Percentiles rank a stretch among this genome's conserved stretches.
These are phyloP conservation scores for Crithidia acanthocephali DNA, from an alignment of 208 protist species.

Conservation along the genomic window DNA sequence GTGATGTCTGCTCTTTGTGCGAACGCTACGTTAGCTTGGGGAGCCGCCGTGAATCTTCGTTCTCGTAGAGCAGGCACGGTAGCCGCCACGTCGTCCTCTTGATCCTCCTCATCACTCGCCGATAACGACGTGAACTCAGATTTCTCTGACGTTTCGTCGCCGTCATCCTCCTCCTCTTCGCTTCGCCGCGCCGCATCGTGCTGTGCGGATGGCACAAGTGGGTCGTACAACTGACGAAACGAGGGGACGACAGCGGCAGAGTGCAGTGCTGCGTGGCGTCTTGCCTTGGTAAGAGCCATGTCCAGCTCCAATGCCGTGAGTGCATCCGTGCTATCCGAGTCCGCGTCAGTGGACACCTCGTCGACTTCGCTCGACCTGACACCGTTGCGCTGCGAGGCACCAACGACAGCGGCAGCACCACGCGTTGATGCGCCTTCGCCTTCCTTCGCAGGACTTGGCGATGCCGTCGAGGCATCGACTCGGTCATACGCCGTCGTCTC, in stretches of 20 bases:
- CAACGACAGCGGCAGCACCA: not conserved
- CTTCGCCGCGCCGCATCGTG: not conserved
- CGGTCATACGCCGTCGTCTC: not conserved
- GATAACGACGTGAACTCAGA: too few relatives aligned
- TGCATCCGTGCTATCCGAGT: slow-evolving; percentile 38
- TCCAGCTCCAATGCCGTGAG: slow-evolving; percentile 52
- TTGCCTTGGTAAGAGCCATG: slow-evolving; percentile 36
- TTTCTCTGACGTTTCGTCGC: not conserved
- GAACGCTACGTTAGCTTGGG: too few relatives aligned
- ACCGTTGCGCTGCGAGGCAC: not conserved
- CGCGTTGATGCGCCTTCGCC: not conserved
- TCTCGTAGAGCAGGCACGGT: too few relatives aligned
- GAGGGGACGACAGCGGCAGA: slow-evolving; percentile 13
- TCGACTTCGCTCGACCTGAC: not conserved
- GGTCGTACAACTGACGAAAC: slow-evolving; percentile 60
- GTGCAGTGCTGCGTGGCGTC: slow-evolving; percentile 40
- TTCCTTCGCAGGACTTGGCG: not conserved
- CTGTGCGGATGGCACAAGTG: not conserved
- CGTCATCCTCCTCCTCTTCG: not conserved
- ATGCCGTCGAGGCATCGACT: not conserved
- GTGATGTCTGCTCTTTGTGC: not conserved
- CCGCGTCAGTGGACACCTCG: slow-evolving; percentile 10
- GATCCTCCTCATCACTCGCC: too few relatives aligned
- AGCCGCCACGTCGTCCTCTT: too few relatives aligned
- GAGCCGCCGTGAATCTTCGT: too few relatives aligned